These are phyloP conservation scores for Colletotrichum sojae DNA, from an alignment of 2,329 filamentous ascomycete genomes.

Conservation along the genomic window DNA sequence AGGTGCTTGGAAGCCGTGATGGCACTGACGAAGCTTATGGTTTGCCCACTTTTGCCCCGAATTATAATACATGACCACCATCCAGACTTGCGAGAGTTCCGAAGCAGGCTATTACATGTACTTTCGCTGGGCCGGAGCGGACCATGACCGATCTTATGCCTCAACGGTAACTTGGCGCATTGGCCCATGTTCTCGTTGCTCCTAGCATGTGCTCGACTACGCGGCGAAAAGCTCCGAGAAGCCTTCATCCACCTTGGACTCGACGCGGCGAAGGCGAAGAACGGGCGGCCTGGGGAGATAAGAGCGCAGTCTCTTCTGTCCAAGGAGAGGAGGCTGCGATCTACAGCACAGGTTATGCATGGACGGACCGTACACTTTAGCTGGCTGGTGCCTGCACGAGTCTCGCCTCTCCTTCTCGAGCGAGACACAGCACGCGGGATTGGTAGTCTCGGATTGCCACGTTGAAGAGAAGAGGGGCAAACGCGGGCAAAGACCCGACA, in stretches of 20 bases:
- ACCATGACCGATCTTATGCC: not conserved
- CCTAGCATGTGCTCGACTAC: conserved; percentile 1
- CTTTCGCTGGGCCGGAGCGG: not conserved
- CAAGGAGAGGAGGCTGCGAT: conserved; percentile 15
- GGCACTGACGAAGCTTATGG: not conserved
- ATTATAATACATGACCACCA: not conserved
- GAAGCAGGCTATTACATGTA: not conserved
- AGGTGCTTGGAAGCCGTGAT: not conserved
- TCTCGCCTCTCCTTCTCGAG: not conserved
- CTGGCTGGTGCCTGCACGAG: conserved; percentile 6
- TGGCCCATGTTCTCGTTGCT: not conserved
- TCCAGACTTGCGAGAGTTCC: not conserved
- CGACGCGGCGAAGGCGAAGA: not conserved
- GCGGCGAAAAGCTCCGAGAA: not conserved
- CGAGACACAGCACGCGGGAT: not conserved
- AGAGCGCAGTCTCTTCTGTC: conserved; percentile 19
- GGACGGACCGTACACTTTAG: conserved; percentile 7
- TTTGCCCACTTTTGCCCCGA: not conserved
- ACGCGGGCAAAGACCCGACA: no score
- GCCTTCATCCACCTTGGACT: no score
- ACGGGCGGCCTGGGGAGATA: not conserved
- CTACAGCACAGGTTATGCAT: conserved; percentile 11
- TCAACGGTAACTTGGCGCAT: conserved; percentile 13
- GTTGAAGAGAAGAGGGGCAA: not conserved
- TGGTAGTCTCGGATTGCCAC: not conserved